phyloP scores from a whole-genome alignment of 2,329 filamentous ascomycete species.

The Xylariaceae sp. region DNA sequence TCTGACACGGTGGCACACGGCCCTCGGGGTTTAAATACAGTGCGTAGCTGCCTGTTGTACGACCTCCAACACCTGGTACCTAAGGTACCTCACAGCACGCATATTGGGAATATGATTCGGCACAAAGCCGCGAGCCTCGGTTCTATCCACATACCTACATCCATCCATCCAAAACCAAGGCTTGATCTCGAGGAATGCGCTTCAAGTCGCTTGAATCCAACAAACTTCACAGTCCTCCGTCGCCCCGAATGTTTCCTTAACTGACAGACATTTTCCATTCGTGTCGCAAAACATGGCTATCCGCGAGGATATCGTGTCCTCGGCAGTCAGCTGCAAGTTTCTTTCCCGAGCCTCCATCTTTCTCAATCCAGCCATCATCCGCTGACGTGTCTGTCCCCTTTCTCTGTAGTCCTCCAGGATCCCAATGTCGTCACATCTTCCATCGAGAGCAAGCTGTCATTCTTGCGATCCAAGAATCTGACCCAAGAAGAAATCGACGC shows the following conservation, averaged over 20 bases:
- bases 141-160: background rate
- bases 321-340: slow-evolving; percentile 31
- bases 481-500: slow-evolving; percentile 92
- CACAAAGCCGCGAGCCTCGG: slow-evolving; percentile 3
- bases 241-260: no score
- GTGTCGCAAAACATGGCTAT: slow-evolving; percentile 67
- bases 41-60: no score
- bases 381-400: slow-evolving; percentile 15
- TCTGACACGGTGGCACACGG: no score
- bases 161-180: background rate
- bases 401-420: slow-evolving; percentile 75
- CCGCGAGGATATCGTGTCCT: slow-evolving; percentile 67
- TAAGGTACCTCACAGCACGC: no score
- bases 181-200: no score
- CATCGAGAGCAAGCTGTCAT: slow-evolving; percentile 88
- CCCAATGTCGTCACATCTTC: slow-evolving; percentile 85
- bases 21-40: no score
- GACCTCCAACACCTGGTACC: no score
- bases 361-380: slow-evolving; percentile 9
- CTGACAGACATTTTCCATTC: no score
- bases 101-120: no score
- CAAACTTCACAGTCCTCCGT: no score
- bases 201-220: no score
- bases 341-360: background rate
- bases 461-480: slow-evolving; percentile 93